phyloP scores from a whole-genome alignment of 805 yeast genomes.

The Nakazawaea ambrosiae region DNA sequence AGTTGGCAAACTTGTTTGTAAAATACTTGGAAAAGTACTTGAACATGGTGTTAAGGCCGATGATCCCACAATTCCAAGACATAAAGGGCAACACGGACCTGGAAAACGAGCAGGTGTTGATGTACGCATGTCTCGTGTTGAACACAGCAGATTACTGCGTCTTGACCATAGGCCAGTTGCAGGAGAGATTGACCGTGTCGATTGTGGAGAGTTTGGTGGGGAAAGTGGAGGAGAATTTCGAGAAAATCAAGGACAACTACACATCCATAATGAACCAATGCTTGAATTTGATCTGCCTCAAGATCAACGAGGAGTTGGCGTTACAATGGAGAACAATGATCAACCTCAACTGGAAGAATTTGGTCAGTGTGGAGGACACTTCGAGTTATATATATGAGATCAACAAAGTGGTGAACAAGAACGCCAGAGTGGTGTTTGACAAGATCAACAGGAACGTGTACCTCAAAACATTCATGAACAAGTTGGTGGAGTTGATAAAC shows the following conservation, averaged over 20 bases:
- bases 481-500: constrained; percentile 59
- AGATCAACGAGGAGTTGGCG: constrained; percentile 54
- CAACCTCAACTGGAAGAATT: constrained; percentile 65
- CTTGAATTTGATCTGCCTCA: constrained; percentile 45
- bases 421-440: constrained; percentile 42
- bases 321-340: constrained; percentile 80
- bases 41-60: constrained; percentile 38
- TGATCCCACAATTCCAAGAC: constrained; percentile 34
- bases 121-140: constrained; percentile 61
- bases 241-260: constrained; percentile 47
- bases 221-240: constrained; percentile 42
- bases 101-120: constrained; percentile 52
- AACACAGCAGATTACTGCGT: constrained; percentile 90
- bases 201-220: constrained; percentile 28
- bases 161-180: constrained; percentile 70
- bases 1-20: constrained; percentile 51
- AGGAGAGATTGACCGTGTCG: constrained; percentile 44
- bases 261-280: constrained; percentile 52
- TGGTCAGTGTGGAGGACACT: constrained; percentile 61
- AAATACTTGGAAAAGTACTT: constrained; percentile 60
- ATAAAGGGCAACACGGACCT: constrained; percentile 23
- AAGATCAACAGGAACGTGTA: constrained; percentile 64
- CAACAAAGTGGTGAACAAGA: constrained; percentile 36
- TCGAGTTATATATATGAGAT: constrained; percentile 64
- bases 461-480: constrained; percentile 67